Conservation (phyloP, 1,284 basidiomycete species). For the Ustilago bromivora region DNA sequence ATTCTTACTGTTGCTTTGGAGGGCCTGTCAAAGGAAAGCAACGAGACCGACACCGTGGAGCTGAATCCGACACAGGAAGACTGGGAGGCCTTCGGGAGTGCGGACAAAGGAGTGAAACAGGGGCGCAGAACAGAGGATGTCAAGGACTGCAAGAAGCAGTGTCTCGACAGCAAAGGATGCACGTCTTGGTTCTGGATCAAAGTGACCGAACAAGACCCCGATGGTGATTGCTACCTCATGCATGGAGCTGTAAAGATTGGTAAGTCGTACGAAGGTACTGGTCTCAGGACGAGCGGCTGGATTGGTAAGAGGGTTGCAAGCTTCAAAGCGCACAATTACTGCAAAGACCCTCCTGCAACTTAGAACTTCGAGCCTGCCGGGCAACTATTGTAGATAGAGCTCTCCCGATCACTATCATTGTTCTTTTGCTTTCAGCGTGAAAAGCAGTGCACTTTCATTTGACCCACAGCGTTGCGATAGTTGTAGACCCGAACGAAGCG, state of each 20-base stretch:
- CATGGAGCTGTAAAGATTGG: constrained; percentile 24
- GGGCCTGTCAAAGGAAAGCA: background rate
- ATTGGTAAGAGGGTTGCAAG: constrained; percentile 12
- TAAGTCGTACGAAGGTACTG: constrained; percentile 21
- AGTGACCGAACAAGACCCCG: constrained; percentile 5
- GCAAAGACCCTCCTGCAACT: constrained; percentile 23
- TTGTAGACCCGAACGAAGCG: background rate
- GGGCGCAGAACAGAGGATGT: background rate
- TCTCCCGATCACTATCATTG: background rate
- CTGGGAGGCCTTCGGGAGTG: constrained; percentile 30
- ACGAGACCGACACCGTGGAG: constrained; percentile 1
- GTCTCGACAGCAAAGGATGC: constrained; percentile 18
- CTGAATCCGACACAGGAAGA: constrained; percentile 18
- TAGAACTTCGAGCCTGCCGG: background rate
- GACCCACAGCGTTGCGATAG: background rate
- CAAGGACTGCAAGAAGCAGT: constrained; percentile 16
- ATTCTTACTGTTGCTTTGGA: constrained; percentile 8
- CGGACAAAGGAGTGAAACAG: constrained; percentile 12
- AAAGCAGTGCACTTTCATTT: background rate
- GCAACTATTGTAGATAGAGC: background rate
- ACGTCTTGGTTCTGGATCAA: constrained; percentile 43
- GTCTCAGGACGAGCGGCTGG: constrained; percentile 37
- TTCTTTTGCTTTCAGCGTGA: background rate
- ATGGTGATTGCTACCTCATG: constrained; percentile 35
- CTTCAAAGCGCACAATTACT: constrained; percentile 24